phyloP scores from a whole-genome alignment of 192 early-diverging fungal genomes.

The Geosiphon pyriformis region DNA sequence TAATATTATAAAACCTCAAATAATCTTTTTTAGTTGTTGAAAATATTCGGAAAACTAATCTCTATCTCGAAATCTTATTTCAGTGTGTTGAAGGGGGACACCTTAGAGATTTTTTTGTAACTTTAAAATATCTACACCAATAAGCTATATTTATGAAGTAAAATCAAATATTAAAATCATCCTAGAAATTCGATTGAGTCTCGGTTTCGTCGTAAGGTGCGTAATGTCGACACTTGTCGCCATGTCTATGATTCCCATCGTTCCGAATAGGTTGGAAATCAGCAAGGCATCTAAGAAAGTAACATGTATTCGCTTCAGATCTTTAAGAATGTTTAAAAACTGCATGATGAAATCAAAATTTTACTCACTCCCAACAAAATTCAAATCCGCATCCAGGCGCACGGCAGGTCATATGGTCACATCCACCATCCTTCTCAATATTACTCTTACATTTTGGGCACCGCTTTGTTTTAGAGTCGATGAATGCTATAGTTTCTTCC shows the following conservation, averaged over 20 bases:
- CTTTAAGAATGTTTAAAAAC: not conserved
- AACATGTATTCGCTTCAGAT: not conserved
- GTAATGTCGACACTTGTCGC: not conserved
- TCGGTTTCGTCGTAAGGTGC: too few species aligned
- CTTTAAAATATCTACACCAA: too few species aligned
- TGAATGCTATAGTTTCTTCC: not conserved
- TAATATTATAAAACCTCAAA: too few species aligned
- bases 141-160: too few species aligned
- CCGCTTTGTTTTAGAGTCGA: conserved; percentile 5
- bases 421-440: conserved; percentile 20
- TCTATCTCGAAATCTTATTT: too few species aligned
- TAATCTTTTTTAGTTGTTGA: too few species aligned
- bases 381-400: conserved; percentile 4
- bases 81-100: too few species aligned
- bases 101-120: too few species aligned
- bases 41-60: too few species aligned
- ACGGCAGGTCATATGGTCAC: conserved; percentile 22
- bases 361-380: conserved; percentile 23
- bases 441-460: conserved; percentile 19
- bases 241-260: not conserved
- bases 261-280: conserved; percentile 10
- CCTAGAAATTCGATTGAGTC: too few species aligned
- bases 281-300: not conserved
- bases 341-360: not conserved
- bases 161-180: too few species aligned